A percentile compares a stretch with the other conserved stretches of the same genome.
phyloP scores from a whole-genome alignment of 768 basidiomycete genomes.

The Kwoniella pini region DNA sequence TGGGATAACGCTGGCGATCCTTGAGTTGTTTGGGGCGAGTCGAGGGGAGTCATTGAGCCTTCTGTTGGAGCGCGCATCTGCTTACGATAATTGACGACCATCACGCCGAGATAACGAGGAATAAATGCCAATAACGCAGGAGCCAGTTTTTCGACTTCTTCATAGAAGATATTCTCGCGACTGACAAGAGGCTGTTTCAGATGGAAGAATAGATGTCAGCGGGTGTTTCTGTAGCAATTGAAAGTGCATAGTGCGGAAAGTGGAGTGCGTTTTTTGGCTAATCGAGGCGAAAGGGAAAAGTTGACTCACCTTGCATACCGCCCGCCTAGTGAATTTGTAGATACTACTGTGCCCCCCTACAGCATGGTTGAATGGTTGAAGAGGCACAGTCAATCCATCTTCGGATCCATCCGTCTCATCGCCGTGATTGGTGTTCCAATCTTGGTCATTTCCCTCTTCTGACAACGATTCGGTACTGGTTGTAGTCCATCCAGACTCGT shows the following conservation, averaged over 20 bases:
- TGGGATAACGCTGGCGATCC: slow-evolving; percentile 29
- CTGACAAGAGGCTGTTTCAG: slow-evolving; percentile 98
- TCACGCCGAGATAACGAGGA: slow-evolving; percentile 97
- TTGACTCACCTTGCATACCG: slow-evolving; percentile 89
- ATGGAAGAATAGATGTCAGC: too few relatives aligned
- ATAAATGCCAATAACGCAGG: slow-evolving; percentile 91
- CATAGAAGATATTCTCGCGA: slow-evolving; percentile 96
- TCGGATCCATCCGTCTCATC: slow-evolving; percentile 35
- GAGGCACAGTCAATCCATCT: slow-evolving; percentile 66
- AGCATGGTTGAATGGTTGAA: slow-evolving; percentile 94
- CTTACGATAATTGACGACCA: slow-evolving; percentile 93
- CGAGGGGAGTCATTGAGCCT: slow-evolving; percentile 23
- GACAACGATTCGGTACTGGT: slow-evolving; percentile 18
- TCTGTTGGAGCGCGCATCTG: slow-evolving; percentile 56
- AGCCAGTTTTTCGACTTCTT: slow-evolving; percentile 89
- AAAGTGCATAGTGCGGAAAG: not conserved
- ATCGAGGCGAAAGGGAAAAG: too few relatives aligned
- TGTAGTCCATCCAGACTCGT: slow-evolving; percentile 33
- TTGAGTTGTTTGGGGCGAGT: slow-evolving; percentile 2
- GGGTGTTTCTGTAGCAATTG: too few relatives aligned
- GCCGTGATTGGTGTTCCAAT: slow-evolving; percentile 9
- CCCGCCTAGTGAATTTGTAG: slow-evolving; percentile 95
- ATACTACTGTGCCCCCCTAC: slow-evolving; percentile 97
- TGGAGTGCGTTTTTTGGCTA: too few relatives aligned
- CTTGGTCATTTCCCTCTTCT: slow-evolving; percentile 13